Evolutionary conservation across 179 eudicot species (phyloP).

Genomic region (Spinacia oleracea): DNA sequence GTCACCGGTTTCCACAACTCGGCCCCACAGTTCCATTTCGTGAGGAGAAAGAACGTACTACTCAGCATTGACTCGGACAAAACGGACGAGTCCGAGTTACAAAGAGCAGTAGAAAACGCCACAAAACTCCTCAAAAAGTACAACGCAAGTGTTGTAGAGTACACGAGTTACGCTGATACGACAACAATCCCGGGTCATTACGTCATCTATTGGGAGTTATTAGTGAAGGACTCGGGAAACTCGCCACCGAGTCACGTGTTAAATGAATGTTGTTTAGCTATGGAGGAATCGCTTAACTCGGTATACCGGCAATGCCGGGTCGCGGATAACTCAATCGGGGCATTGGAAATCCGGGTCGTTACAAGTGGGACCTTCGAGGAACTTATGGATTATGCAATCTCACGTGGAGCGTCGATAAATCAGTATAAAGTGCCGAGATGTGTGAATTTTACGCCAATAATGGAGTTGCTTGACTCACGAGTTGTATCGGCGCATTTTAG

Average conservation of each 20-base stretch:
- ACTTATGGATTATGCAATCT: constrained; percentile 63
- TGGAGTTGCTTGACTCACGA: constrained; percentile 59
- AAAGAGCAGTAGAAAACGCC: constrained; percentile 53
- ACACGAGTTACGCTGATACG: constrained; percentile 73
- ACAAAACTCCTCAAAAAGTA: constrained; percentile 35
- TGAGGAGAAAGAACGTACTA: constrained; percentile 59
- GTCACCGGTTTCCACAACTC: constrained; percentile 79
- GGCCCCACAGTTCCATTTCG: constrained; percentile 73
- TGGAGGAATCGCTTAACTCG: constrained; percentile 65
- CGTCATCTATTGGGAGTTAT: constrained; percentile 66
- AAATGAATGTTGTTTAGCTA: constrained; percentile 46
- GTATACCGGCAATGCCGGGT: constrained; percentile 72
- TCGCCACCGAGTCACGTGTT: constrained; percentile 40
- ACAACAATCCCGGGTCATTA: constrained; percentile 66
- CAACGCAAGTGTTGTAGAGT: constrained; percentile 57
- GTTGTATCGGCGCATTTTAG: constrained; percentile 59
- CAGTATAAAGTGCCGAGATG: constrained; percentile 69
- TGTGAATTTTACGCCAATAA: constrained; percentile 59
- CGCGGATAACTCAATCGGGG: constrained; percentile 60
- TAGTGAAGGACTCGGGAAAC: constrained; percentile 44
- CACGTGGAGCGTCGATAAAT: constrained; percentile 64
- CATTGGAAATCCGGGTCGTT: constrained; percentile 64
- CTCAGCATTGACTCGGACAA: constrained; percentile 75
- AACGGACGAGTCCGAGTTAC: constrained; percentile 71
- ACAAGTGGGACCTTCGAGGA: constrained; percentile 62